Base-by-base conservation (phyloP, 345 rosid species). In the Murraya koenigii region DNA sequence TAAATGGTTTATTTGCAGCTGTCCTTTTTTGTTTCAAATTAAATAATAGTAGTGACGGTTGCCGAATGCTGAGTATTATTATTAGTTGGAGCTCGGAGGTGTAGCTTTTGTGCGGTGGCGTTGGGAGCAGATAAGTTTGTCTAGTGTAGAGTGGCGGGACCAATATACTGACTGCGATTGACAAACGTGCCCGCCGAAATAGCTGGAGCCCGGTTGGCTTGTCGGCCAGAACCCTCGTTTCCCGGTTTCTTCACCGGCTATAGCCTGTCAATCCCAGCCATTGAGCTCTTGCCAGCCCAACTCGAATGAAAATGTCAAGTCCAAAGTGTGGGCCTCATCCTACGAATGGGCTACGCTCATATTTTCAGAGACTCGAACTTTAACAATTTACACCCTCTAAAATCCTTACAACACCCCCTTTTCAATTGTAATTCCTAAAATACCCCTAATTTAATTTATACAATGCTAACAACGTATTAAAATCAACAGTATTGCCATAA, bases 201-300 rank as follows among this genome's bases (percentile, higher is more conserved):
- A 72, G 76, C 76, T 77, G 80, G 80, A 67, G 28, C 63, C 5
- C 73, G 61, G 78, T 19, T 64, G 25, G 68, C 58, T n/a, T 52
- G 62, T 32, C 56, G 78, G 72, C 3, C 25, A 22, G 20, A 2
- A 14, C 14, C 35, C 8, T 7, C 14, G 35, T 28, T 36, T 59
- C 47, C 11, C 23, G 49, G 47, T 49, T 15, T 33, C 35, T 4
- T 73, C 8, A 20, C 75, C 56, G 71, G 75, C 1, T 59, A 7
- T 68, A 47, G 60, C 72, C 7, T 39, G 62, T 52, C 44, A 25
- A 47, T 44, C 17, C 17, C 59, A 2, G 17, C 23, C 32, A 32
- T 52, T 49, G 38, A 44, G 41, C 38, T 32, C 9, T 7, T 1
- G 25, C 8, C 4, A 17, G 74, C 55, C 71, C 20, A 5, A 28